Evolutionary conservation across 768 basidiomycete species (phyloP).

Genomic region (Hydnomerulius pinastri): DNA sequence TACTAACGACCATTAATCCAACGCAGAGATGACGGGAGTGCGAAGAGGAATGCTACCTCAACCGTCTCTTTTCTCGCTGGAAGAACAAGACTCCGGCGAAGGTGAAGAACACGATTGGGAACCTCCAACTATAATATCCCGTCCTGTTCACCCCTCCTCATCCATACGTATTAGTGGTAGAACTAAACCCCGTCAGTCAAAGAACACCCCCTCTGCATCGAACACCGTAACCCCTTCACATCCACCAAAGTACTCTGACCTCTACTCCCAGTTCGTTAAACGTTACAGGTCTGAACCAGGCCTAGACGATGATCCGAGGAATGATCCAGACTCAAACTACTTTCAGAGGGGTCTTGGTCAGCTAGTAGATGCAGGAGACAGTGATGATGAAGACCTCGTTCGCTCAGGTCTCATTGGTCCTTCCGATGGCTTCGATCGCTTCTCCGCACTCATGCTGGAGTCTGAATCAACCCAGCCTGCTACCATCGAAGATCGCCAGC

Average conservation of each 20-base stretch:
- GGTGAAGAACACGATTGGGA: conserved; percentile 49
- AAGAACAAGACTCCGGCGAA: conserved; percentile 46
- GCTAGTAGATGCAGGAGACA: conserved; percentile 67
- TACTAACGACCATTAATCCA: background rate
- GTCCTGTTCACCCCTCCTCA: too few species aligned
- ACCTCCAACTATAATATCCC: conserved; percentile 33
- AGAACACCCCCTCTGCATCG: conserved; percentile 29
- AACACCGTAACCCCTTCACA: conserved; percentile 33
- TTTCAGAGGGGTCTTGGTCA: conserved; percentile 73
- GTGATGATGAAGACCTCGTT: conserved; percentile 71
- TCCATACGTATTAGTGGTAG: conserved; percentile 22
- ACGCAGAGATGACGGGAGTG: conserved; percentile 19
- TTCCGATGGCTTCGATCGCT: conserved; percentile 50
- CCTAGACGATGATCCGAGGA: conserved; percentile 66
- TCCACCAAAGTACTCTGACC: conserved; percentile 51
- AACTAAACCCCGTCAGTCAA: conserved; percentile 33
- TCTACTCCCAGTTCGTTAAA: conserved; percentile 80
- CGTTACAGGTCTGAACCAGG: conserved; percentile 70
- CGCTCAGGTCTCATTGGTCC: conserved; percentile 43
- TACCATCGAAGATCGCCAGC: conserved; percentile 73
- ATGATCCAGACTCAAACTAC: conserved; percentile 84
- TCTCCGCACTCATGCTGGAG: conserved; percentile 56
- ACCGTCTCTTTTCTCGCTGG: conserved; percentile 69
- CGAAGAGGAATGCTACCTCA: conserved; percentile 45
- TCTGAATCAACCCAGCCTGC: conserved; percentile 66